These are phyloP conservation scores for button mushroom (Agaricus bisporus) DNA, from an alignment of 768 basidiomycete species.

Conservation along the genomic window DNA sequence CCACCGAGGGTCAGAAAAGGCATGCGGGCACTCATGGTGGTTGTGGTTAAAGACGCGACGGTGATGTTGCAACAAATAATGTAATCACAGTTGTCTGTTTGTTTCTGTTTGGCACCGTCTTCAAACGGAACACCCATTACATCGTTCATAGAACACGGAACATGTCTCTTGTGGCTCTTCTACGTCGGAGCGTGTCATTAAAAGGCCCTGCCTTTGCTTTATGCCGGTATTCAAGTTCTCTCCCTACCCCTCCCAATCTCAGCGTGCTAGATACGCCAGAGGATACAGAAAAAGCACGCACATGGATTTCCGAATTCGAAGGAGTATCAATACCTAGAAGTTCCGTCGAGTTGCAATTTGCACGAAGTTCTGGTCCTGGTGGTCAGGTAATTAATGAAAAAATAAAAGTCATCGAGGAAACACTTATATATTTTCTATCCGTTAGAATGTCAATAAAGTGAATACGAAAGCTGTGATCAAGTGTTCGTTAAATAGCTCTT, in stretches of 20 bases:
- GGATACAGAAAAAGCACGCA: conserved; percentile 41
- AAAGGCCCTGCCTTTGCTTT: background rate
- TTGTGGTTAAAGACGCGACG: background rate
- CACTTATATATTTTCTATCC: background rate
- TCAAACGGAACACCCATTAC: background rate
- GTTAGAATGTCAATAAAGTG: conserved; percentile 84
- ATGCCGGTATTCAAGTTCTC: background rate
- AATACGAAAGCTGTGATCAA: conserved; percentile 73
- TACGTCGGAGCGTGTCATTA: background rate
- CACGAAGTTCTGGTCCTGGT: conserved; percentile 79
- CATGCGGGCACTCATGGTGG: conserved; percentile 7
- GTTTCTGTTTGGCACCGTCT: background rate
- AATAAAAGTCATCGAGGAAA: background rate
- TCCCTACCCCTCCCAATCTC: background rate
- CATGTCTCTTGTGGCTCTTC: background rate
- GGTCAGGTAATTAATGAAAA: conserved; percentile 52
- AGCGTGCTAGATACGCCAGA: conserved; percentile 19
- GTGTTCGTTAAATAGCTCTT: conserved; percentile 48
- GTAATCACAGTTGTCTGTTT: background rate
- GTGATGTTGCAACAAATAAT: too few species aligned
- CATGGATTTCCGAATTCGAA: conserved; percentile 51
- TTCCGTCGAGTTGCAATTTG: conserved; percentile 59
- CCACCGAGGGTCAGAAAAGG: background rate
- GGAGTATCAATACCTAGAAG: conserved; percentile 38
- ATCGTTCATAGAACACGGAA: background rate